Evolutionary conservation across 2,329 filamentous ascomycete species (phyloP).

Genomic region (Monascus ruber): DNA sequence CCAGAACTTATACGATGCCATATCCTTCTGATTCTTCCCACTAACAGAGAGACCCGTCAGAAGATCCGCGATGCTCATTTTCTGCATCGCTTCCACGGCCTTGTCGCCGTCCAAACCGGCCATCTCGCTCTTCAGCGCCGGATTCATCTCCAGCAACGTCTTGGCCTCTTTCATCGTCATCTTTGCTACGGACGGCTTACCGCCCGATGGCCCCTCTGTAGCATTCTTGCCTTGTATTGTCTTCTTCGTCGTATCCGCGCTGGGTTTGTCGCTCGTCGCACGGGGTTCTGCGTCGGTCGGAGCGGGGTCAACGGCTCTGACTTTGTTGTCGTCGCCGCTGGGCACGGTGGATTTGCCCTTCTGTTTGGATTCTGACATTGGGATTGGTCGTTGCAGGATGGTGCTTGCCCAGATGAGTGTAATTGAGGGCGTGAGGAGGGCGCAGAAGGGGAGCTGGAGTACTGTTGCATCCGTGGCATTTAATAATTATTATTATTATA

Average conservation of each 20-base stretch:
- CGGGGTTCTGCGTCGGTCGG: slow-evolving; percentile 28
- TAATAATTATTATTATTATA: no score
- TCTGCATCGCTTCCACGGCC: slow-evolving; percentile 39
- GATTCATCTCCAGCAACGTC: slow-evolving; percentile 37
- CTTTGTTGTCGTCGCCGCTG: background rate
- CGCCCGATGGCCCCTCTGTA: slow-evolving; percentile 9
- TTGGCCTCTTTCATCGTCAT: slow-evolving; percentile 28
- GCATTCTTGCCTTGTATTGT: slow-evolving; percentile 16
- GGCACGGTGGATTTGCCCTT: slow-evolving; percentile 20
- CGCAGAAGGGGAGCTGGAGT: no score
- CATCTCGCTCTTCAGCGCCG: slow-evolving; percentile 60
- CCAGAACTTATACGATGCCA: slow-evolving; percentile 98
- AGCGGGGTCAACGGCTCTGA: slow-evolving; percentile 1
- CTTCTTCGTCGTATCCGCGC: slow-evolving; percentile 5
- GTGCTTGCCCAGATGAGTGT: background rate
- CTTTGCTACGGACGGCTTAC: slow-evolving; percentile 14
- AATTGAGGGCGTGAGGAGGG: no score
- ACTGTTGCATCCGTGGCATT: no score
- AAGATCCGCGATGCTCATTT: slow-evolving; percentile 37
- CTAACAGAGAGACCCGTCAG: slow-evolving; percentile 51
- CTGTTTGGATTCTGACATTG: slow-evolving; percentile 25
- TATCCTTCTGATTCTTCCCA: slow-evolving; percentile 87
- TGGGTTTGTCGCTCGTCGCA: slow-evolving; percentile 1
- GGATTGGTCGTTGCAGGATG: slow-evolving; percentile 3
- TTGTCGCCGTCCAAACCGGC: slow-evolving; percentile 57